Evolutionary conservation across 352 stramenopile species (phyloP), one percentile per base, ranked within the genome.

Genomic region (Phytopythium vexans): DNA sequence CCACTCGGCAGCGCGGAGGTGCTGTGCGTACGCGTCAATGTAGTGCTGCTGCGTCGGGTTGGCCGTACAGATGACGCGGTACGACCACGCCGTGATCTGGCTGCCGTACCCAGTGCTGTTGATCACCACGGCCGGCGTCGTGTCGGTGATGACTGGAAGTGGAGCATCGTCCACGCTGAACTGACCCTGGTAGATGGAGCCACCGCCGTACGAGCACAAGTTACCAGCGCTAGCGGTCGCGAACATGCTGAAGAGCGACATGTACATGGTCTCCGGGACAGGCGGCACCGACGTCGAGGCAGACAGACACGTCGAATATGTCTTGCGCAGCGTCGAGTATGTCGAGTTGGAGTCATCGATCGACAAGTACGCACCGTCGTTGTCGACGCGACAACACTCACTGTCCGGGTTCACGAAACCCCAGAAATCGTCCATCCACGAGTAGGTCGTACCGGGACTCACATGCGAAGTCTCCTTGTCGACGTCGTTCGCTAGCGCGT

Each of bases 161-260:
- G 80, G 80, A 10, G 70, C 45, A 33, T 75, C 50, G 56, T 88
- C 75, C 32, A 90, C 62, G 35, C 71, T 85, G 53, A 90, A 81
- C 70, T 54, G 68, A 48, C 77, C 77, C 59, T 72, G 72, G 50
- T 88, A 80, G 59, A 74, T 88, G 51, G 80, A 87, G 2, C 74
- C 80, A 49, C 80, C 80, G 62, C 80, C 77, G 56, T 86, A 82
- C 6, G 79, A 78, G 55, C 79, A 89, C 42, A 77, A 66, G 1
- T 64, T 65, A 15, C 77, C 75, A 36, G 80, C 77, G 58, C 72
- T 85, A 12, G 80, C 80, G 9, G 60, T 82, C 4, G 73, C 61
- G 50, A 90, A 90, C 63, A 90, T 88, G 46, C 73, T 78, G 54
- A 90, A 90, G 49, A 88, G 70, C 21, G 72, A 85, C 70, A 86